phyloP scores from a whole-genome alignment of 441 rosid species.

The Erysimum cheiri region DNA sequence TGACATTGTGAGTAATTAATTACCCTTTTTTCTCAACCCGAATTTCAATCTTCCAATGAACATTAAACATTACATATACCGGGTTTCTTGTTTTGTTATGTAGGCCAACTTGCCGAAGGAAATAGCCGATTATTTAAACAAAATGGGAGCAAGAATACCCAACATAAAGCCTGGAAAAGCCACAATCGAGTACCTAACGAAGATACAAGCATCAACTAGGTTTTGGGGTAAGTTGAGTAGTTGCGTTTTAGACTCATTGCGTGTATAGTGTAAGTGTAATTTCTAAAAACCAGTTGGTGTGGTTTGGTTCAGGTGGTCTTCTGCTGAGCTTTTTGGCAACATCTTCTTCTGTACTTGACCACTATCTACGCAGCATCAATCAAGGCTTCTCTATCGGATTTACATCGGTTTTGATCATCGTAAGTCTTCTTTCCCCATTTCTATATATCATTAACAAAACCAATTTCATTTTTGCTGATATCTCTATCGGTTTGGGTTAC shows the following conservation, averaged over 20 bases:
- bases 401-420: slow-evolving; percentile 88
- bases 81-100: slow-evolving; percentile 24
- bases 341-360: slow-evolving; percentile 82
- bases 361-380: slow-evolving; percentile 75
- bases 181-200: slow-evolving; percentile 82
- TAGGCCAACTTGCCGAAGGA: slow-evolving; percentile 99
- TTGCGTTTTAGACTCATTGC: neutral
- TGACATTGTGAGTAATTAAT: slow-evolving; percentile 78
- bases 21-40: slow-evolving; percentile 9
- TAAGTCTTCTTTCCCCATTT: slow-evolving; percentile 44
- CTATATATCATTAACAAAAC: neutral
- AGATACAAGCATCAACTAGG: slow-evolving; percentile 94
- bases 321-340: slow-evolving; percentile 88
- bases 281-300: slow-evolving; percentile 28
- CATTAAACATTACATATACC: neutral
- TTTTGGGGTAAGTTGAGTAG: slow-evolving; percentile 82
- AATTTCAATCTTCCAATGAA: slow-evolving; percentile 20
- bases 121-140: slow-evolving; percentile 88
- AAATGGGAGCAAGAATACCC: slow-evolving; percentile 98
- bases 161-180: slow-evolving; percentile 95
- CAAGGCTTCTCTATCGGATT: slow-evolving; percentile 90
- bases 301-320: slow-evolving; percentile 70
- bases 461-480: neutral
- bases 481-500: slow-evolving; percentile 25
- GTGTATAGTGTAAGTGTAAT: slow-evolving; percentile 1